Evolutionary conservation across 805 yeast species (phyloP), one percentile per base, ranked within the genome.

Genomic region (Zygoascus flipseniorum): DNA sequence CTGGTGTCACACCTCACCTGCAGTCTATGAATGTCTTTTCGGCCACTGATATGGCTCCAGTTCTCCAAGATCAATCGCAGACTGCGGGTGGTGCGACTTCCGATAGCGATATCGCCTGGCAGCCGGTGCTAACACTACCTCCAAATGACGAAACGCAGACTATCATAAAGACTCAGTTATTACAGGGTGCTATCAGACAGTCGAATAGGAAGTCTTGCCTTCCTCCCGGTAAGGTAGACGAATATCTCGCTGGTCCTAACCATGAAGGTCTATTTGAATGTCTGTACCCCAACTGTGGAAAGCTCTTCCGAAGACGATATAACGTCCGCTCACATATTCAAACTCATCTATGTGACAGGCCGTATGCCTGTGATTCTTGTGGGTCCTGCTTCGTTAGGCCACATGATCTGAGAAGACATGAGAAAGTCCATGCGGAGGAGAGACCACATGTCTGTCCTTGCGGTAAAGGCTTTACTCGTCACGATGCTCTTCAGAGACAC

Each of bases 261-360:
- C 79, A 73, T 31, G 79, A 85, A 48, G 85, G 83, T 56, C 73
- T 77, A 31, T 95, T 78, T 70, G 76, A 82, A 39, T 93, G 99
- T 69, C 75, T 78, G 55, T 92, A 75, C 68, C 79, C 85, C 14
- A 76, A 76, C 52, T 93, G 99, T 70, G 85, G 86, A 9, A 89
- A 93, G 69, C 72, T 77, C 52, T 92, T 93, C 69, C 82, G 89
- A 8, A 76, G 99, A 64, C 76, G 96, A 47, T 95, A 95, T 69
- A 93, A 93, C 63, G 88, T 89, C 11, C 75, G 98, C 57, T 88
- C 97, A 0, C 99, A 93, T 68, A 90, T 93, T 53, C 99, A 93
- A 67, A 93, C 99, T 0, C 99, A 93, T 73, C 71, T 93, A 49
- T 83, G 92, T 66, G 99, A 95, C 67, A 75, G 97, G 58, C 99